Base-by-base conservation (phyloP, 371 early-diverging fungal species). In the Mortierella sp. region DNA sequence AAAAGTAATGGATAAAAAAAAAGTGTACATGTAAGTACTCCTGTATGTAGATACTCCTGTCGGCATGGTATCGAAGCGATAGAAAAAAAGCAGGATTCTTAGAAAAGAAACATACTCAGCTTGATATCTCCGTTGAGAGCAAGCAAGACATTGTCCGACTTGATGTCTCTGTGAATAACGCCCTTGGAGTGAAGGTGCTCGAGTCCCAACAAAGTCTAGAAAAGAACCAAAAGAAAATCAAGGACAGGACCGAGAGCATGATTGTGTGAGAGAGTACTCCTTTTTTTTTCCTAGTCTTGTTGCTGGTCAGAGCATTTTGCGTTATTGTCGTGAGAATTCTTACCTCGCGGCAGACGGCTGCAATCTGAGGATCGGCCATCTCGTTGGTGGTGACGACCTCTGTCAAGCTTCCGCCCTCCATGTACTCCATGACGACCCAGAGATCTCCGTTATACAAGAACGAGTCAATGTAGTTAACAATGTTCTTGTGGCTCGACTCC, bases 81-180 rank as follows among this genome's bases (percentile, higher is more conserved):
- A 70, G n/a, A 31, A 37, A 52, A 65, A 16, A 40, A 74, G 29
- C 8, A 8, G 37, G 10, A 44, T 29, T 58, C 24, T 58, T 70
- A 55, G 63, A 76, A 74, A 67, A 80, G 26, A n/a, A 16, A 87
- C 89, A 89, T 91, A 87, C 94, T 97, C 68, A 98, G 89, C 87
- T 98, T 99, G 73, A 99, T 93, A 66, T 96, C 94, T 58, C 98
- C 99, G 77, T 93, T 92, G 77, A 93, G 73, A 31, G 94, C 91
- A 31, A 99, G 86, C 63, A 99, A 87, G 41, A 99, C 92, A 85
- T 99, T 99, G 85, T 99, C 99, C 71, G 96, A 95, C 89, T 99
- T 98, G 88, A 99, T 97, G 87, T 99, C 99, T 71, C 99, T 91
- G 86, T 98, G 98, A 79, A 98, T 97, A 39, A 99, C 96, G 40